Evolutionary conservation across 805 yeast species (phyloP).

Genomic region (Ogataea wickerhamii): DNA sequence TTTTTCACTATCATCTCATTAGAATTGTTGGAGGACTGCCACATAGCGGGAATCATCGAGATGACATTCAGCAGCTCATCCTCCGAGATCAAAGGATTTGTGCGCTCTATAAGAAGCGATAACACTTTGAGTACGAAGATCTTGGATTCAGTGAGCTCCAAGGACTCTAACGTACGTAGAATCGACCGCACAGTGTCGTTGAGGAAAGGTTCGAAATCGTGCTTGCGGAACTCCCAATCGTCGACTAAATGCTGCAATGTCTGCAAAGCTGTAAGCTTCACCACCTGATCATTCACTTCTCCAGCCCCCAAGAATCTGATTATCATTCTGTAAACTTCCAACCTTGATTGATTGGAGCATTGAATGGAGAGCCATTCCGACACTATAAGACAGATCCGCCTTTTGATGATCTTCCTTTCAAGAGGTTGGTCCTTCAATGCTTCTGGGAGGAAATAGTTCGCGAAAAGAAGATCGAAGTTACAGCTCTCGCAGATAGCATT

Average conservation of each 20-base stretch:
- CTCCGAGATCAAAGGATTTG: conserved; percentile 58
- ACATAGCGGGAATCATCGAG: conserved; percentile 59
- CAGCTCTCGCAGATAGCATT: conserved; percentile 60
- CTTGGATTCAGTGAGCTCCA: conserved; percentile 70
- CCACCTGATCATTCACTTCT: conserved; percentile 68
- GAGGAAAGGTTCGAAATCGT: conserved; percentile 62
- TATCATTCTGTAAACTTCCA: conserved; percentile 56
- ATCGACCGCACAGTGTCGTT: conserved; percentile 47
- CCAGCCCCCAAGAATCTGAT: conserved; percentile 39
- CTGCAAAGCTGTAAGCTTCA: conserved; percentile 67
- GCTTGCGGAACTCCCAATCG: conserved; percentile 81
- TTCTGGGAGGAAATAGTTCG: conserved; percentile 64
- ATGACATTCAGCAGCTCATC: conserved; percentile 50
- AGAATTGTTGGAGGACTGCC: conserved; percentile 57
- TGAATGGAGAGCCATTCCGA: conserved; percentile 77
- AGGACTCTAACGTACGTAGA: conserved; percentile 45
- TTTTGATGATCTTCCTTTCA: conserved; percentile 59
- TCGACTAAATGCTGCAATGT: conserved; percentile 67
- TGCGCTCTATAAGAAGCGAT: conserved; percentile 56
- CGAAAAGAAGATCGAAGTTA: conserved; percentile 63
- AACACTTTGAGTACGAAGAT: conserved; percentile 67
- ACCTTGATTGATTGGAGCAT: conserved; percentile 56
- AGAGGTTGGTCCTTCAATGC: conserved; percentile 43
- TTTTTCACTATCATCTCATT: conserved; percentile 48
- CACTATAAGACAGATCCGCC: conserved; percentile 74